Evolutionary conservation across 352 stramenopile species (phyloP).

Genomic region (Phytopythium helicoides): DNA sequence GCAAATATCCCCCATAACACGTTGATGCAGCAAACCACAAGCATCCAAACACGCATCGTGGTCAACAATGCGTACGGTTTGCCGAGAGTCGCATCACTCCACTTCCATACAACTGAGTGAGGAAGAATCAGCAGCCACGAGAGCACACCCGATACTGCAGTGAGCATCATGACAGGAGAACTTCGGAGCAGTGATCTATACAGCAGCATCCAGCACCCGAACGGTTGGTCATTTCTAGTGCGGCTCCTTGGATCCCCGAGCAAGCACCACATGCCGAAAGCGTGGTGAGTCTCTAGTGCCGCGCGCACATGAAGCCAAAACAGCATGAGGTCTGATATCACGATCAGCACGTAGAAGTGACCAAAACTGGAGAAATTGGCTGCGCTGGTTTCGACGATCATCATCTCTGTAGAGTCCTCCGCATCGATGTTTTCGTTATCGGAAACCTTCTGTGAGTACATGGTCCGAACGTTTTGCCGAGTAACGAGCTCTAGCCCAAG

Average conservation of each 20-base stretch:
- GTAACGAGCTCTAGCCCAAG: conserved; percentile 53
- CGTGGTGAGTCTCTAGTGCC: conserved; percentile 26
- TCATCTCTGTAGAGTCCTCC: conserved; percentile 13
- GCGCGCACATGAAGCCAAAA: conserved; percentile 23
- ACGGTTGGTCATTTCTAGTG: conserved; percentile 6
- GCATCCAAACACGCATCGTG: conserved; percentile 45
- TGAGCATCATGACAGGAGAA: conserved; percentile 29
- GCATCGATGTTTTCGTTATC: conserved; percentile 5
- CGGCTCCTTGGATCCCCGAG: conserved; percentile 12
- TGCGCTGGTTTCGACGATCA: conserved; percentile 20
- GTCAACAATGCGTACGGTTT: conserved; percentile 29
- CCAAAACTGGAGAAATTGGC: conserved; percentile 60
- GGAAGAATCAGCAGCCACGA: conserved; percentile 53
- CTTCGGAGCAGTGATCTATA: conserved; percentile 61
- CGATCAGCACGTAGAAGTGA: conserved; percentile 43
- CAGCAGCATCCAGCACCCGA: conserved; percentile 40
- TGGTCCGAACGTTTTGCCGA: conserved; percentile 36
- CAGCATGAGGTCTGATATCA: conserved; percentile 37
- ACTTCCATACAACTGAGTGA: conserved; percentile 45
- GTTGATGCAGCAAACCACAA: conserved; percentile 37
- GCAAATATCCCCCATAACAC: conserved; percentile 33
- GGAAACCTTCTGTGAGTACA: conserved; percentile 20
- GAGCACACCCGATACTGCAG: conserved; percentile 33
- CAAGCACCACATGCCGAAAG: conserved; percentile 31
- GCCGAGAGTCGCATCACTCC: conserved; percentile 22